Conservation (phyloP, 345 rosid species). For the Limnanthes douglasii region DNA sequence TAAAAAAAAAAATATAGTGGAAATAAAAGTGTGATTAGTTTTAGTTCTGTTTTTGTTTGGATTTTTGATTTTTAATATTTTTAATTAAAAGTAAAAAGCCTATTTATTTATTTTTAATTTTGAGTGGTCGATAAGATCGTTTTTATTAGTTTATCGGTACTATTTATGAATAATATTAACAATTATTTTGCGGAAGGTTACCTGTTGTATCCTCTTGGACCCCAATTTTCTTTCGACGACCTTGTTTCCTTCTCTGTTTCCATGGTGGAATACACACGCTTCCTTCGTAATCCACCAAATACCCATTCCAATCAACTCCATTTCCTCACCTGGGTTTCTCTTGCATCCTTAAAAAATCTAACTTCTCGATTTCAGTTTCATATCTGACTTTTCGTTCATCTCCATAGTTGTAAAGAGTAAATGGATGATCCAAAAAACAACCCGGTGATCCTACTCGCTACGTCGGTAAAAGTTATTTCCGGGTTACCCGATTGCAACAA, state of each 20-base stretch:
- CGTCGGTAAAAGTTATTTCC: constrained; percentile 48
- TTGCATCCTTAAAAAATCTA: constrained; percentile 3
- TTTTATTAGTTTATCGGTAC: no score
- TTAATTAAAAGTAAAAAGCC: no score
- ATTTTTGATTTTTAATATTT: no score
- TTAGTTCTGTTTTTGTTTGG: no score
- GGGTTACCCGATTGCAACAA: constrained; percentile 42
- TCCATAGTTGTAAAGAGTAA: neutral
- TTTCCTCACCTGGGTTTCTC: constrained; percentile 10
- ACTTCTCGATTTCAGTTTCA: neutral
- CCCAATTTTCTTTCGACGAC: no score
- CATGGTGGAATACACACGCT: neutral
- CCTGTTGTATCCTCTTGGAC: no score
- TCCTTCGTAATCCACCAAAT: constrained; percentile 1
- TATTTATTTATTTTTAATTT: no score
- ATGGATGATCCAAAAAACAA: constrained; percentile 19
- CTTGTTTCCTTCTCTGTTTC: constrained; percentile 2
- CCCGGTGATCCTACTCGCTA: constrained; percentile 32
- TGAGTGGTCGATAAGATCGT: no score
- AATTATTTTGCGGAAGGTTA: no score
- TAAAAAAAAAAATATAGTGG: no score
- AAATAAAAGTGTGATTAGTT: no score
- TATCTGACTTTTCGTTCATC: neutral
- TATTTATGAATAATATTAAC: no score
- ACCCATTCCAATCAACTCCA: constrained; percentile 3